Base-by-base conservation (phyloP, 2,329 filamentous ascomycete genomes). In the Leptosphaerulina australis region DNA sequence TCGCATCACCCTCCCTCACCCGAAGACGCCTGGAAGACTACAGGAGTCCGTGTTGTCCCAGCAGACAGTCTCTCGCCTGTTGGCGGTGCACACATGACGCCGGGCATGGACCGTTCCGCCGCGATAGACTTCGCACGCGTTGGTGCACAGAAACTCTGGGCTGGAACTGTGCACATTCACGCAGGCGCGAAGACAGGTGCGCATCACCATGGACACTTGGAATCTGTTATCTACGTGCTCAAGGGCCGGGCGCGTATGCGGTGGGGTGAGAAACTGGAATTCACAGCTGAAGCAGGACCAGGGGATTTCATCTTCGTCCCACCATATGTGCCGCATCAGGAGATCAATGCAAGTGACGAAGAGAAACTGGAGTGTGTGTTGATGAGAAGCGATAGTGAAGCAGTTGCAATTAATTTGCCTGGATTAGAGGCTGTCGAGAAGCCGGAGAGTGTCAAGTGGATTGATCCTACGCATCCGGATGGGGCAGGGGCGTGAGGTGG, bases 261-360 rank as follows among this genome's bases (percentile, higher is more conserved):
- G 26, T 53, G 50, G 50, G 50, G 50, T 28, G 50, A 53, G 33
- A 22, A 28, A 18, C 36, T 53, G 5, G 38, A 53, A 34, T 53
- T 47, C 11, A 53, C 50, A 4, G 50, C 50, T 3, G 50, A 53
- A 12, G 50, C 50, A 0, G 50, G 50, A 3, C 50, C 50, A 3
- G 50, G 50, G 0, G 50, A 53, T 18, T 53, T 53, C 44, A 53
- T 53, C 37, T 53, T 53, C 14, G 50, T 53, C n/a, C 50, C 50
- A 11, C 50, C 50, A 2, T 53, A 44, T 43, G 50, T 53, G 5
- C 50, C 50, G 33, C 50, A 53, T 21, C 50, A 53, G 50, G 50
- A 53, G 38, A 53, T 53, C 33, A 53, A 53, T 46, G 50, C 50
- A 7, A 47, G 44, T 20, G 50, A 53, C n/a, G 50, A 53, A 11